Percentiles rank a stretch among this genome's conserved stretches.
phyloP scores from a whole-genome alignment of 345 rosid species.

The Trapa bicornis region DNA sequence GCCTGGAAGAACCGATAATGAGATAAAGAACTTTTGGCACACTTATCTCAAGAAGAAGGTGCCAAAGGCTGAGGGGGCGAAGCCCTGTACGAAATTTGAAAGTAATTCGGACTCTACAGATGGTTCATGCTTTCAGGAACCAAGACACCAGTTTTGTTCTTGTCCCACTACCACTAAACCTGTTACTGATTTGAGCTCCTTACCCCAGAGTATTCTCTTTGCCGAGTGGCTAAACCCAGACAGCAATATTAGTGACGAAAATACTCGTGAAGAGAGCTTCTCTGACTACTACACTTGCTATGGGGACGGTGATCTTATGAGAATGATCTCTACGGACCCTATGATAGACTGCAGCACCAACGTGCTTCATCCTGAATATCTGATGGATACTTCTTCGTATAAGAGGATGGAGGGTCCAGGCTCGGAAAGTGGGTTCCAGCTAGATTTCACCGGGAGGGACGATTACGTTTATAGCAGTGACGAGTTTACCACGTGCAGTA shows the following conservation, averaged over 20 bases:
- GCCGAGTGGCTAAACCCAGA: conserved; percentile 65
- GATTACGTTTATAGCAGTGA: neutral
- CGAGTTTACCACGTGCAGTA: neutral
- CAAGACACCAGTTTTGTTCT: neutral
- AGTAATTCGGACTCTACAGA: neutral
- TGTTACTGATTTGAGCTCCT: neutral
- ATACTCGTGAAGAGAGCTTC: neutral
- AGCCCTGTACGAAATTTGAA: neutral
- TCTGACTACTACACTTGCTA: neutral
- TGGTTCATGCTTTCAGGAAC: neutral
- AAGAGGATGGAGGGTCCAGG: neutral
- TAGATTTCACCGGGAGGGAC: neutral
- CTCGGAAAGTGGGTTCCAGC: neutral
- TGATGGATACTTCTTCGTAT: neutral
- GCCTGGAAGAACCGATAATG: conserved; percentile 29
- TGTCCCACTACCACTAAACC: neutral
- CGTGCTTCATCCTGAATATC: neutral
- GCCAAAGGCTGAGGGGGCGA: conserved; percentile 19
- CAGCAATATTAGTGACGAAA: neutral
- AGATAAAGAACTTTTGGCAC: conserved; percentile 12
- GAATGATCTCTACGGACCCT: neutral
- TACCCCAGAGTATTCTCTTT: conserved; percentile 48
- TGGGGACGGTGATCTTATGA: neutral
- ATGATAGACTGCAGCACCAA: neutral
- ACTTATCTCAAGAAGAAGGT: conserved; percentile 62